Conservation (phyloP, 768 basidiomycete species). For the Melanogaster broomeanus region DNA sequence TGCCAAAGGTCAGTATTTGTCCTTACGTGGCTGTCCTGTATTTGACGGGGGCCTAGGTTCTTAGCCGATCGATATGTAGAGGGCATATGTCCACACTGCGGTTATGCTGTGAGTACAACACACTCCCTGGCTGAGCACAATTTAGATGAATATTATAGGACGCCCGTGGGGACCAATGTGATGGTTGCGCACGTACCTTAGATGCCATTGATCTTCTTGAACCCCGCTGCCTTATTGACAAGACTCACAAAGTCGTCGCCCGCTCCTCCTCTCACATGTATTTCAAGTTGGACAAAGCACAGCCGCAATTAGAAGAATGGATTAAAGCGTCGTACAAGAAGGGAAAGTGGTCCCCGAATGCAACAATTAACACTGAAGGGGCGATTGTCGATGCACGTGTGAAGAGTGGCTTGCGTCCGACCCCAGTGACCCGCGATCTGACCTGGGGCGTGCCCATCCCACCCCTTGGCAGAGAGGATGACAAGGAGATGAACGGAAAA, state of each 20-base stretch:
- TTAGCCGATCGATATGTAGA: conserved; percentile 97
- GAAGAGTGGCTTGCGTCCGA: conserved; percentile 81
- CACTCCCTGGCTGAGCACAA: neutral
- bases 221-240: conserved; percentile 91
- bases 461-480: conserved; percentile 64
- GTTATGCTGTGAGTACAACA: conserved; percentile 60
- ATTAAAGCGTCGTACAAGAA: conserved; percentile 74
- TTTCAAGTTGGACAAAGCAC: conserved; percentile 79
- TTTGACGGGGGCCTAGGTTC: conserved; percentile 55
- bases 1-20: conserved; percentile 66
- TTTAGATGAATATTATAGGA: conserved; percentile 50
- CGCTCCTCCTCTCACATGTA: conserved; percentile 90
- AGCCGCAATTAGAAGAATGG: conserved; percentile 85
- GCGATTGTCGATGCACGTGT: conserved; percentile 88
- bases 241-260: conserved; percentile 74
- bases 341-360: conserved; percentile 93
- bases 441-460: conserved; percentile 97
- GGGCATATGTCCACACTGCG: conserved; percentile 95
- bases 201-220: conserved; percentile 93
- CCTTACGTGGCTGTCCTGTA: conserved; percentile 1
- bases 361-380: conserved; percentile 86
- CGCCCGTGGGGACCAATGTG: conserved; percentile 98
- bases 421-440: conserved; percentile 91
- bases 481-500: conserved; percentile 87
- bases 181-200: conserved; percentile 87